Conservation (phyloP, 2,329 filamentous ascomycete genomes). For the Hypoxylon rubiginosum region DNA sequence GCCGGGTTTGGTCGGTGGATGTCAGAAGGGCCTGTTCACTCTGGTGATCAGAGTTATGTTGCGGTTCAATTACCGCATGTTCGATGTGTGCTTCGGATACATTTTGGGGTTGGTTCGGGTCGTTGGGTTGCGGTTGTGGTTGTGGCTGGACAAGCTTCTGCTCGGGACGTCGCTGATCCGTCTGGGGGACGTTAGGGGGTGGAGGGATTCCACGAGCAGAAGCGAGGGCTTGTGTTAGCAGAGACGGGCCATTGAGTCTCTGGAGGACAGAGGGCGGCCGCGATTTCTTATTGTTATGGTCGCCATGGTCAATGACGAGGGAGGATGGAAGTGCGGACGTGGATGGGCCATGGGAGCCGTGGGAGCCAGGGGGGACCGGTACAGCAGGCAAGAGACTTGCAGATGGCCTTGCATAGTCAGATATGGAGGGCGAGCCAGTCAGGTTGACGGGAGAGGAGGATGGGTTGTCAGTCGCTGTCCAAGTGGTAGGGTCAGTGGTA, state of each 20-base stretch:
- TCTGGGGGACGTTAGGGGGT: slow-evolving; percentile 43
- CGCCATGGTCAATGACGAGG: slow-evolving; percentile 52
- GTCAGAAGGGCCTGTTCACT: slow-evolving; percentile 56
- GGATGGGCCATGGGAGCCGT: slow-evolving; percentile 44
- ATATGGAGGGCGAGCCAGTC: slow-evolving; percentile 47
- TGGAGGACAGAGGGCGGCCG: slow-evolving; percentile 58
- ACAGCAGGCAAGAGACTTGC: slow-evolving; percentile 40
- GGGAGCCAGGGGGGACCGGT: slow-evolving; percentile 38
- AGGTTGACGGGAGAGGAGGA: slow-evolving; percentile 44
- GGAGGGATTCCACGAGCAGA: slow-evolving; percentile 67
- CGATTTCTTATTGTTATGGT: slow-evolving; percentile 62
- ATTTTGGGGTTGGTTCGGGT: slow-evolving; percentile 40
- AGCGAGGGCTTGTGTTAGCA: slow-evolving; percentile 70
- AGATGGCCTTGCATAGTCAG: slow-evolving; percentile 42
- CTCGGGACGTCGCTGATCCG: slow-evolving; percentile 47
- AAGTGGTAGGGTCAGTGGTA: slow-evolving; percentile 37
- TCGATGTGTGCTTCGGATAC: slow-evolving; percentile 38
- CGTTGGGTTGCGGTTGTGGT: slow-evolving; percentile 33
- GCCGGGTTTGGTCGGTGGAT: slow-evolving; percentile 52
- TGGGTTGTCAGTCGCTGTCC: slow-evolving; percentile 48
- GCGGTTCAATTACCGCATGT: slow-evolving; percentile 43
- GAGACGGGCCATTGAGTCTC: slow-evolving; percentile 65
- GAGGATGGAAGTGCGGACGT: slow-evolving; percentile 44
- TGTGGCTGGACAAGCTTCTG: slow-evolving; percentile 44
- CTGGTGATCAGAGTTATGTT: slow-evolving; percentile 55